Percentiles rank a stretch among this genome's conserved stretches.
Evolutionary conservation across 257 asterid genomes (phyloP).

Genomic region (Paraleonurus japonicus): DNA sequence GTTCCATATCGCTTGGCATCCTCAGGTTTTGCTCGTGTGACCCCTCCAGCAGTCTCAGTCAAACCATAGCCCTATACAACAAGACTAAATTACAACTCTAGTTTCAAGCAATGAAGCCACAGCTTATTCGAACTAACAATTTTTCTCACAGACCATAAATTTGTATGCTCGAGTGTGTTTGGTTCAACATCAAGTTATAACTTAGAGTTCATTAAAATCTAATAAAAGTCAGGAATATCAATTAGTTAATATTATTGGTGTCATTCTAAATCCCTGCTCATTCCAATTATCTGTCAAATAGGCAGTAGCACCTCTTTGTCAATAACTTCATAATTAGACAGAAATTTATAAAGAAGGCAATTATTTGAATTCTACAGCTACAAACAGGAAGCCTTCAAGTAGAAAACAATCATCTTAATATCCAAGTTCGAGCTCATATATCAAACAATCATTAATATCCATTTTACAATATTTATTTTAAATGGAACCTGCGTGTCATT

Average conservation of each 20-base stretch:
- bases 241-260: neutral
- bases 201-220: neutral
- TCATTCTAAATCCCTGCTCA: neutral
- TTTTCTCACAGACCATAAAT: neutral
- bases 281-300: neutral
- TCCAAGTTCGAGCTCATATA: too few relatives aligned
- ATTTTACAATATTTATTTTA: too few relatives aligned
- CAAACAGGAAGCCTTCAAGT: too few relatives aligned
- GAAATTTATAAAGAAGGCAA: too few relatives aligned
- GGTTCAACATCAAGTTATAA: neutral
- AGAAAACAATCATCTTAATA: too few relatives aligned
- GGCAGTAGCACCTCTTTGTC: too few relatives aligned
- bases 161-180: neutral
- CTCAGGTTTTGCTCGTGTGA: constrained; percentile 51
- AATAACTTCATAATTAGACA: too few relatives aligned
- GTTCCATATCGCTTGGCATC: constrained; percentile 62
- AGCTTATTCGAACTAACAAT: neutral
- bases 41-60: constrained; percentile 82
- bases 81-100: neutral
- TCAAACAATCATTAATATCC: too few relatives aligned
- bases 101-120: neutral
- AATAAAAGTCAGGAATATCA: neutral
- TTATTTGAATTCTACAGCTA: too few relatives aligned
- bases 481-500: too few relatives aligned
- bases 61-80: constrained; percentile 78